Conservation (phyloP, 164 flowering plant genomes). For the Litsea cubeba region DNA sequence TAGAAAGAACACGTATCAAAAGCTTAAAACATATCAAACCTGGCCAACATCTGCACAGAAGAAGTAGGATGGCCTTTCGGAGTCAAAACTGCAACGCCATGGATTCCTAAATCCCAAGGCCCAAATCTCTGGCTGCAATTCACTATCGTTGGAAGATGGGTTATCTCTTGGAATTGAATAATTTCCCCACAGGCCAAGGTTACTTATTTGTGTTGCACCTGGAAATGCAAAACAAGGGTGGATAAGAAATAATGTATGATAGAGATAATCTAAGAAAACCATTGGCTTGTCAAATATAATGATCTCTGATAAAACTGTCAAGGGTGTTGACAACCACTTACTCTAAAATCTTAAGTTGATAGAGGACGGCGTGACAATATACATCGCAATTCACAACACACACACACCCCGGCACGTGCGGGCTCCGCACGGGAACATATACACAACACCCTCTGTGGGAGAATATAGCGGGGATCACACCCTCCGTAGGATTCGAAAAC, state of each 20-base stretch:
- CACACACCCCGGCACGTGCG: no score
- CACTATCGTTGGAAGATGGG: conserved; percentile 55
- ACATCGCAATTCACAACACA: no score
- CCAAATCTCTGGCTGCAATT: conserved; percentile 79
- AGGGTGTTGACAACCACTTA: no score
- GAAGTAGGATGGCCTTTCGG: conserved; percentile 79
- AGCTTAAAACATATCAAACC: conserved; percentile 31
- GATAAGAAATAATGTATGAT: conserved; percentile 3
- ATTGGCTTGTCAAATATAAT: no score
- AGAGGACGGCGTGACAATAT: no score
- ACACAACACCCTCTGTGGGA: no score
- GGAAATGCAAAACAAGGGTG: conserved; percentile 13
- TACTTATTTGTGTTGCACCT: conserved; percentile 56
- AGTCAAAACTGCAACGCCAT: conserved; percentile 98
- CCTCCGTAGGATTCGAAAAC: no score
- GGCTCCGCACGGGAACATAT: no score
- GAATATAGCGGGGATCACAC: no score
- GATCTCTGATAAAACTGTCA: no score
- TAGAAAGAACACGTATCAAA: no score
- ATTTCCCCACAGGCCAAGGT: conserved; percentile 81
- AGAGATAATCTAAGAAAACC: not conserved
- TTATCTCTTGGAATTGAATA: conserved; percentile 87
- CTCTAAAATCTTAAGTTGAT: no score
- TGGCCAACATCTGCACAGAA: conserved; percentile 85
- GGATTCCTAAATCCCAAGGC: conserved; percentile 89